These are phyloP conservation scores for Alternaria brassicicola DNA, from an alignment of 2,329 filamentous ascomycete species.

Conservation along the genomic window DNA sequence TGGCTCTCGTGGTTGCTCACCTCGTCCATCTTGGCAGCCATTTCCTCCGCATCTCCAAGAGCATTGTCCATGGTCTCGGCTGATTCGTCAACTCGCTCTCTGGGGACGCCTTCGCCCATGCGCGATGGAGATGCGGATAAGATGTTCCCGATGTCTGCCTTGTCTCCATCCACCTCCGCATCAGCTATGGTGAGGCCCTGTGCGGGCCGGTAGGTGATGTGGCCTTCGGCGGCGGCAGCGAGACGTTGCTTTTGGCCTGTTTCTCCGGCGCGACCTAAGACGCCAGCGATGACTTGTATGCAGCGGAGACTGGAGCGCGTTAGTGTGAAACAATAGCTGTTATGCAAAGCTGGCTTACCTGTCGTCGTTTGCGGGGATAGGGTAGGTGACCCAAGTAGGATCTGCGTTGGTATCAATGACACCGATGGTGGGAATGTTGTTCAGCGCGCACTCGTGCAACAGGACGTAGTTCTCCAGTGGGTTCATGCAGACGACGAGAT, in stretches of 20 bases:
- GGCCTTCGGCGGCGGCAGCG: constrained; percentile 65
- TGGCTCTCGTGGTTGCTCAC: constrained; percentile 31
- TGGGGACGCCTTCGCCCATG: background rate
- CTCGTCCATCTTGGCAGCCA: constrained; percentile 33
- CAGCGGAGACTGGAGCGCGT: constrained; percentile 70
- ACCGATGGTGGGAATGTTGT: constrained; percentile 91
- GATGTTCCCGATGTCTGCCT: background rate
- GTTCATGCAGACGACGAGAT: constrained; percentile 91
- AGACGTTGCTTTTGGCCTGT: constrained; percentile 73
- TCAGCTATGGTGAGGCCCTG: constrained; percentile 26
- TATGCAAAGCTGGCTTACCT: constrained; percentile 60
- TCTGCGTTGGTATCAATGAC: constrained; percentile 93
- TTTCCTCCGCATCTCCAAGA: constrained; percentile 23
- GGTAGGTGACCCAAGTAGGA: constrained; percentile 93
- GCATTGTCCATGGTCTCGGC: background rate
- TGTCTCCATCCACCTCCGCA: constrained; percentile 17
- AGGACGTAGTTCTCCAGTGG: constrained; percentile 89
- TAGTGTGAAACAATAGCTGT: constrained; percentile 1
- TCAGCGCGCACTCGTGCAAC: constrained; percentile 86
- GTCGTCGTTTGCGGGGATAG: constrained; percentile 96
- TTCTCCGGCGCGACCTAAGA: constrained; percentile 83
- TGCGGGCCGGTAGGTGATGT: constrained; percentile 62
- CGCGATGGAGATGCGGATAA: background rate
- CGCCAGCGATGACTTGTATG: constrained; percentile 80
- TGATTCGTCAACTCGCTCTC: constrained; percentile 2